Evolutionary conservation across 2,329 filamentous ascomycete genomes (phyloP).

Genomic region (Thielaviopsis populi): DNA sequence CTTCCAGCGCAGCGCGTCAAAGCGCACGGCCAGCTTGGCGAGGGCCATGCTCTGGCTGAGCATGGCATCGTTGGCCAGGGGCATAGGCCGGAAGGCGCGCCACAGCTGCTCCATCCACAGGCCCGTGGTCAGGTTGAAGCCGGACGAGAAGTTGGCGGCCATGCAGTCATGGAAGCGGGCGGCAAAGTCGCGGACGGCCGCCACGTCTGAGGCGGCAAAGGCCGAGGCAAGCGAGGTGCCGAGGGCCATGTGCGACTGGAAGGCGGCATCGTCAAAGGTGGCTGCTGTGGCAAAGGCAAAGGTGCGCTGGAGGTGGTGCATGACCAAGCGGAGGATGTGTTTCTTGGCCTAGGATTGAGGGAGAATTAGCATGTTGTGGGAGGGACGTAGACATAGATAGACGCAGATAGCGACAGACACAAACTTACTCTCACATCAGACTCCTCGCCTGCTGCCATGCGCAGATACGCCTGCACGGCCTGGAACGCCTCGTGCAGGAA

Average conservation of each 20-base stretch:
- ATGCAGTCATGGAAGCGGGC: constrained; percentile 29
- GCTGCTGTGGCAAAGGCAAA: constrained; percentile 30
- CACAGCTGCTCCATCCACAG: constrained; percentile 69
- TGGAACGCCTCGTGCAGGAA: constrained; percentile 32
- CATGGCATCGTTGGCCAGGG: constrained; percentile 33
- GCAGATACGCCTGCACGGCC: constrained; percentile 31
- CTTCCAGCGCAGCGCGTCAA: constrained; percentile 47
- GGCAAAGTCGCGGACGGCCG: constrained; percentile 24
- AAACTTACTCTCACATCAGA: constrained; percentile 13
- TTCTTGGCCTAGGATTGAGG: constrained; percentile 10
- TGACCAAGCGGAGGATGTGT: constrained; percentile 26
- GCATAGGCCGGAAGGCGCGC: constrained; percentile 52
- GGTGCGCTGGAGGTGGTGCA: constrained; percentile 42
- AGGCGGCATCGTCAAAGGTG: constrained; percentile 45
- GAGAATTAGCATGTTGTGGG: neutral
- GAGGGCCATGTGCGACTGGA: constrained; percentile 46
- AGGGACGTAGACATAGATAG: neutral
- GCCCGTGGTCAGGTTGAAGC: constrained; percentile 59
- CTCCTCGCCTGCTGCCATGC: constrained; percentile 9
- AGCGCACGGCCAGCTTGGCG: constrained; percentile 41
- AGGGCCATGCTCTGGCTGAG: constrained; percentile 36
- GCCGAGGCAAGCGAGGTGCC: constrained; percentile 21
- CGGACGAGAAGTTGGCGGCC: constrained; percentile 46
- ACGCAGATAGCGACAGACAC: neutral
- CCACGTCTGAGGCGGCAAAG: constrained; percentile 4